Evolutionary conservation across 768 basidiomycete genomes (phyloP).

Genomic region (Coprinopsis marcescibilis): DNA sequence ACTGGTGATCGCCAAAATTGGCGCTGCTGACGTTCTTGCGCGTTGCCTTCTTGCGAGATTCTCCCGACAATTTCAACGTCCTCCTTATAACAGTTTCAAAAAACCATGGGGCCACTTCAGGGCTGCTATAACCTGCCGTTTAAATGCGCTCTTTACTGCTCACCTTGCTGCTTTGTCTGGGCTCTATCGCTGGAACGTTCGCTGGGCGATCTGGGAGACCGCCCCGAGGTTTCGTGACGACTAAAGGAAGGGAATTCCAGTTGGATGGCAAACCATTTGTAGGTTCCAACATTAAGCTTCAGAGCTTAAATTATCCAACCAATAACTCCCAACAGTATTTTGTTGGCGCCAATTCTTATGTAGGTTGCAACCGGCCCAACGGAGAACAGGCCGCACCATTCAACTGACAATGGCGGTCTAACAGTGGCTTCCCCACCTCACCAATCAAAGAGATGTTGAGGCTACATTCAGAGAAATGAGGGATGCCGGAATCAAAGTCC

Average conservation of each 20-base stretch:
- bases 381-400: too few relatives aligned
- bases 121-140: background rate
- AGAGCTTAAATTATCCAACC: background rate
- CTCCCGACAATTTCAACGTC: background rate
- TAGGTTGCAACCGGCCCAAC: conserved; percentile 13
- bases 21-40: background rate
- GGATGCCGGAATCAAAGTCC: conserved; percentile 42
- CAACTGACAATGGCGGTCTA: background rate
- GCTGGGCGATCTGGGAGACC: conserved; percentile 1
- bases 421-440: conserved; percentile 54
- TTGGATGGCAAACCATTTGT: conserved; percentile 50
- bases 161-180: conserved; percentile 4
- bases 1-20: background rate
- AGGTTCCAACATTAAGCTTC: conserved; percentile 13
- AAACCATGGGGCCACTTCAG: background rate
- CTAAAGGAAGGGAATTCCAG: conserved; percentile 33
- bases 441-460: conserved; percentile 40
- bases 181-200: conserved; percentile 1
- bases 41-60: background rate
- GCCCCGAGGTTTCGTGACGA: conserved; percentile 40
- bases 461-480: conserved; percentile 45
- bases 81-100: background rate
- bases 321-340: conserved; percentile 27
- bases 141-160: conserved; percentile 6
- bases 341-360: conserved; percentile 52